phyloP scores from a whole-genome alignment of 176 grass and related monocot species.

The Juncus effusus region DNA sequence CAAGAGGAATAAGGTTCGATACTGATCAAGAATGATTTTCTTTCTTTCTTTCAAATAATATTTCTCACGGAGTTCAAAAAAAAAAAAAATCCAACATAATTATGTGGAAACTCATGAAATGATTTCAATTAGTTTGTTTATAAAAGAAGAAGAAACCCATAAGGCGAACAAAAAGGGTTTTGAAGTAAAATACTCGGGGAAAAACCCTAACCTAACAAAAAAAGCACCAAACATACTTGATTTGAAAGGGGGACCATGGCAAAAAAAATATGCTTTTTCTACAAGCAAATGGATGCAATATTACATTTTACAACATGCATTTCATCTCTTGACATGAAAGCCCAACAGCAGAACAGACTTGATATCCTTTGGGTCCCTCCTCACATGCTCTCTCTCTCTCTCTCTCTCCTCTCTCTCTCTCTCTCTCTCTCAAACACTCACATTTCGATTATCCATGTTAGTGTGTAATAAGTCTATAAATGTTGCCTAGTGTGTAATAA shows the following conservation, averaged over 20 bases:
- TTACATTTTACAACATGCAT: constrained; percentile 24
- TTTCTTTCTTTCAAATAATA: too few relatives aligned
- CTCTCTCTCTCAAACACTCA: too few relatives aligned
- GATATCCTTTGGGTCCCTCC: constrained; percentile 55
- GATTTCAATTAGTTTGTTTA: too few relatives aligned
- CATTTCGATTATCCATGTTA: too few relatives aligned
- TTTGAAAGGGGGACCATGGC: constrained; percentile 23
- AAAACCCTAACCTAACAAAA: constrained; percentile 33
- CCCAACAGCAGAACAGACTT: constrained; percentile 56
- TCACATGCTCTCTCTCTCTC: constrained; percentile 44
- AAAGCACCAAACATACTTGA: constrained; percentile 27
- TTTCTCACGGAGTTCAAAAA: too few relatives aligned
- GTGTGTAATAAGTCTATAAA: too few relatives aligned
- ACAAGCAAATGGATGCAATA: constrained; percentile 48
- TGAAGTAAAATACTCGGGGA: constrained; percentile 12
- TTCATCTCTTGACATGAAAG: constrained; percentile 69
- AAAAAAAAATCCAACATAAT: too few relatives aligned
- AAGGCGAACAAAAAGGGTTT: constrained; percentile 1
- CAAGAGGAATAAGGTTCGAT: too few relatives aligned
- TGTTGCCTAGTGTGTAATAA: too few relatives aligned
- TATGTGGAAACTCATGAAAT: too few relatives aligned
- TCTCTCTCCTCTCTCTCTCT: constrained; percentile 24
- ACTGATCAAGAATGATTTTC: too few relatives aligned
- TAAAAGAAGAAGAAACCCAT: too few relatives aligned
- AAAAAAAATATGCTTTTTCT: constrained; percentile 35